Evolutionary conservation across 306 rosid species (phyloP), one percentile per base, ranked within the genome.

Genomic region (Fragaria nilgerrensis): DNA sequence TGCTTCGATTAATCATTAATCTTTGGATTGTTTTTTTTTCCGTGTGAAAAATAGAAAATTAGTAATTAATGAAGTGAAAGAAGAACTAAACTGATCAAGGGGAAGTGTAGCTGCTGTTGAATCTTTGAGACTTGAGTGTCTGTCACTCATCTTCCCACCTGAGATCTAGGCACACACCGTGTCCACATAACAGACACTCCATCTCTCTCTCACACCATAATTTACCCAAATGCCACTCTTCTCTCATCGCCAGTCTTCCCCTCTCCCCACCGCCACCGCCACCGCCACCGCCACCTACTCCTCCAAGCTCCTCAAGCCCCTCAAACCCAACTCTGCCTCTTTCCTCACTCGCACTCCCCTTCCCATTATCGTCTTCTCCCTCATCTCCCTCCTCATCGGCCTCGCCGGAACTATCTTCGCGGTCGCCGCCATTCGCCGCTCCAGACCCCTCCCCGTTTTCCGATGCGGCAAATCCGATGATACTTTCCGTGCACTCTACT

Each of bases 391-490:
- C 77, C 23, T 79, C 52, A 39, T 84, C 27, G 82, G 84, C 74
- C 75, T 84, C 16, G 48, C 77, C 63, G 84, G 82, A 37, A 77
- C 83, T 4, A 37, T 83, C 77, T 71, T 75, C 43, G 81, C 84
- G 9, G 47, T 82, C 50, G 23, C 50, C 36, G 67, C 79, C 53
- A 48, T 84, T 47, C 87, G 84, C 25, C 81, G 79, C 27, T 76
- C 87, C 25, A 43, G 0, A 3, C 83, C 83, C 22, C 20, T 79
- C 4, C 83, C 81, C 64, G 48, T 78, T n/a, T 83, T 83, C 68
- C 83, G 83, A 71, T 84, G 82, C 53, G 87, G 84, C 4, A 74
- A 70, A 25, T 78, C 87, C 32, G 85, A 68, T 7, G 85, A 84
- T 34, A 77, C 78, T 8, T 80, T 77, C 77, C 77, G 82, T 19